Evolutionary conservation across 2,329 filamentous ascomycete genomes (phyloP).

Genomic region (Zymoseptoria tritici): DNA sequence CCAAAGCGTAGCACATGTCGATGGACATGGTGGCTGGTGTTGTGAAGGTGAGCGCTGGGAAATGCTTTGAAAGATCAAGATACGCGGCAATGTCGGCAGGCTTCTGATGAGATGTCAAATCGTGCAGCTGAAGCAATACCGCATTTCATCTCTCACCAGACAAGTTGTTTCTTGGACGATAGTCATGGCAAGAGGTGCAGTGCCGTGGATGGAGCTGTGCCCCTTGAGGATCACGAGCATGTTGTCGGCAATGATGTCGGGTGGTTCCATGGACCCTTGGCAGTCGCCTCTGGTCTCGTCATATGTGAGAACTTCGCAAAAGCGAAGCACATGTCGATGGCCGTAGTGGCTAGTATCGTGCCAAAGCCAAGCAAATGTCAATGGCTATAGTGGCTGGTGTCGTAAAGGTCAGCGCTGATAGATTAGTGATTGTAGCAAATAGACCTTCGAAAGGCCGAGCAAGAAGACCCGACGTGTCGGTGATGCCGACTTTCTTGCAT

Average conservation of each 20-base stretch:
- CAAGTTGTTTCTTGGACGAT: conserved; percentile 35
- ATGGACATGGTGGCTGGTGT: conserved; percentile 17
- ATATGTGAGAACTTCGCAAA: too few species aligned
- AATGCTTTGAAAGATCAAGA: conserved; percentile 18
- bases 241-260: background rate
- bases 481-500: too few species aligned
- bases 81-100: conserved; percentile 22
- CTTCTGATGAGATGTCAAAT: conserved; percentile 21
- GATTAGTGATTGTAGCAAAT: too few species aligned
- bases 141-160: conserved; percentile 28
- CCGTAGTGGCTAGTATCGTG: too few species aligned
- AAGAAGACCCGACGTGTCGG: too few species aligned
- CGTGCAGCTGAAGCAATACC: background rate
- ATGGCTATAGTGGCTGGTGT: too few species aligned
- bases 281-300: conserved; percentile 15
- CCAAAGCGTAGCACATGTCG: conserved; percentile 22
- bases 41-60: background rate
- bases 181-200: conserved; percentile 27
- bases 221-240: conserved; percentile 7
- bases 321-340: too few species aligned
- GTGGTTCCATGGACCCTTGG: background rate
- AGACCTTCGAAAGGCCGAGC: too few species aligned
- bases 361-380: too few species aligned
- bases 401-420: too few species aligned
- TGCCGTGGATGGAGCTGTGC: conserved; percentile 7